Percentiles rank a stretch among this genome's conserved stretches.
phyloP scores from a whole-genome alignment of 2,329 filamentous ascomycete genomes.

The Arthroderma uncinatum region DNA sequence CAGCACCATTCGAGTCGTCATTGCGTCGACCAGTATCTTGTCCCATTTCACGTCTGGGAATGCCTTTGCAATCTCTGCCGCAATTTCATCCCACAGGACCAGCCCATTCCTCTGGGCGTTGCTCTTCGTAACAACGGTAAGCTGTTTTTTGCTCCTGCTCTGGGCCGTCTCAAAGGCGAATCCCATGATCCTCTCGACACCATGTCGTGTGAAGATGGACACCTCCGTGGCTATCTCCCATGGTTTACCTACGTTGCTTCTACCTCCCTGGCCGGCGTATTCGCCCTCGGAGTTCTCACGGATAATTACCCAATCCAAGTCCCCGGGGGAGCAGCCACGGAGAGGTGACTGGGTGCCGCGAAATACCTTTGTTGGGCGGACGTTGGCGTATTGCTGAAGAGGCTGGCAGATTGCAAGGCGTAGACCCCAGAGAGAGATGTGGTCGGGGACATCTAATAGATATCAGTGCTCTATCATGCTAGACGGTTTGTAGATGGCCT shows the following conservation, averaged over 20 bases:
- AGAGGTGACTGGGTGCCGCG: slow-evolving; percentile 43
- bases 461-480: background rate
- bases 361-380: slow-evolving; percentile 44
- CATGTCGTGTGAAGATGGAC: slow-evolving; percentile 43
- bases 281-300: slow-evolving; percentile 48
- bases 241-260: slow-evolving; percentile 40
- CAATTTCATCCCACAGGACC: slow-evolving; percentile 48
- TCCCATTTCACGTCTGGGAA: slow-evolving; percentile 43
- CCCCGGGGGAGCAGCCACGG: slow-evolving; percentile 35
- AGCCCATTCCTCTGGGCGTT: slow-evolving; percentile 46
- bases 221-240: slow-evolving; percentile 46
- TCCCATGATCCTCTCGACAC: slow-evolving; percentile 41
- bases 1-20: slow-evolving; percentile 46
- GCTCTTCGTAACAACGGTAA: slow-evolving; percentile 46
- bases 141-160: slow-evolving; percentile 36
- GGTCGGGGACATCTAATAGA: slow-evolving; percentile 42
- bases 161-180: slow-evolving; percentile 45
- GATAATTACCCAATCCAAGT: slow-evolving; percentile 47
- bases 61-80: slow-evolving; percentile 36
- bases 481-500: slow-evolving; percentile 14
- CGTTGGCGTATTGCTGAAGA: slow-evolving; percentile 48
- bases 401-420: slow-evolving; percentile 46
- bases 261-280: slow-evolving; percentile 45
- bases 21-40: slow-evolving; percentile 48
- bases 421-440: slow-evolving; percentile 47